Base-by-base conservation (phyloP, 495 filamentous ascomycete species). In the Antarctomyces pellizariae region DNA sequence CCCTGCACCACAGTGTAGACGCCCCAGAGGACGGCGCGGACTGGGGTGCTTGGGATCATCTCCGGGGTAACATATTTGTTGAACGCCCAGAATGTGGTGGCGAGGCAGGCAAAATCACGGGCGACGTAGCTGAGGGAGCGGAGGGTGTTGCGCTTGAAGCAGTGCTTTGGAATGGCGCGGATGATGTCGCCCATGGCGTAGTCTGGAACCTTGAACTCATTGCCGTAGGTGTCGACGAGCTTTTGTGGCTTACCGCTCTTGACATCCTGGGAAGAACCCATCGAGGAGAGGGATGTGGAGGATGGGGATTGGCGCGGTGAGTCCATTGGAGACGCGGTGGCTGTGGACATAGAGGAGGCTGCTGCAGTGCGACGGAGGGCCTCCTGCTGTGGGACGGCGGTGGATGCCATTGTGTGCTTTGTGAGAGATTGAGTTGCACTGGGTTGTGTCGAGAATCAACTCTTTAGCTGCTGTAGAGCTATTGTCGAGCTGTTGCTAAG, bases 241-340 rank as follows among this genome's bases (percentile, higher is more conserved):
- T 67, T 68, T 48, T 54, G 50, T 30, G 31, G 37, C 28, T 36
- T 29, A 26, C 34, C 21, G 22, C 47, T 43, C 43, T 53, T 52
- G 18, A 33, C 33, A n/a, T 50, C 39, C 21, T 53, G 49, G n/a
- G 56, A 42, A 8, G 79, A 86, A 24, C 65, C 67, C 52, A 92
- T 57, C 22, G 84, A 93, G 16, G 84, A 92, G 26, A 92, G 62
- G 2, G 84, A 92, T 3, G 86, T 89, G 12, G 75, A 74, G 5
- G 83, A 92, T 11, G 77, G 65, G 7, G 79, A 89, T 19, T 65
- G 67, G 18, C 61, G 57, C 28, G 80, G 79, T 28, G 68, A 73
- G 38, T 71, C 64, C 22, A 58, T 44, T 4, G 73, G 73, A 7
- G 76, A 79, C 19, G 54, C 61, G 18, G 65, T 53, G 23, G 63